phyloP scores from a whole-genome alignment of 2,329 filamentous ascomycete genomes.

The Sarocladium oryzae region DNA sequence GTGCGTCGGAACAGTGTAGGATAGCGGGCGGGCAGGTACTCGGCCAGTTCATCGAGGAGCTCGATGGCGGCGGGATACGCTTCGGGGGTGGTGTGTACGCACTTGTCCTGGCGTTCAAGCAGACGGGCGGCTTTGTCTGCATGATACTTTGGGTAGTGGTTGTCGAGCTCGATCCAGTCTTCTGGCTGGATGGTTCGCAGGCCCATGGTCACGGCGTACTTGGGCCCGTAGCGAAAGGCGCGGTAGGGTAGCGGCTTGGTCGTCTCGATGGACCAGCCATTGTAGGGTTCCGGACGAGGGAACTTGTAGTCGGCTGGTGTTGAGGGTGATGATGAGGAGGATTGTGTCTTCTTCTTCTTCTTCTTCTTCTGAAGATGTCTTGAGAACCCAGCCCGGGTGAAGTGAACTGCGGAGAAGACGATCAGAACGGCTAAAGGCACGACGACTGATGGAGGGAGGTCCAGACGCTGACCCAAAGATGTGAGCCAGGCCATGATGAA shows the following conservation, averaged over 20 bases:
- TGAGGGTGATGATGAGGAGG: neutral
- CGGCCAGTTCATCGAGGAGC: conserved; percentile 64
- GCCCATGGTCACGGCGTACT: conserved; percentile 72
- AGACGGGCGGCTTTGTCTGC: conserved; percentile 65
- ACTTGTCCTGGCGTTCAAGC: conserved; percentile 57
- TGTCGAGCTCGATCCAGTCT: conserved; percentile 83
- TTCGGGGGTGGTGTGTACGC: conserved; percentile 61
- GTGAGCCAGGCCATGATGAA: neutral
- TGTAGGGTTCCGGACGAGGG: conserved; percentile 55
- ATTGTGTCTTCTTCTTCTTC: too few species aligned
- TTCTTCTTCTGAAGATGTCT: neutral
- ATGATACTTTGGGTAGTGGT: conserved; percentile 68
- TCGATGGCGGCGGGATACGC: conserved; percentile 69
- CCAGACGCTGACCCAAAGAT: neutral
- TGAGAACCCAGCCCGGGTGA: neutral
- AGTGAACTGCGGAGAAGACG: neutral
- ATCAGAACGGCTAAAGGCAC: neutral
- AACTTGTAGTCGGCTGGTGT: conserved; percentile 41
- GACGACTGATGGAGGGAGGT: neutral
- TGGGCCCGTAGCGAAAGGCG: conserved; percentile 71
- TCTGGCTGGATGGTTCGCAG: conserved; percentile 62
- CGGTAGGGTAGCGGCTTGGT: conserved; percentile 72
- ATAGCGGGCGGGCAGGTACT: conserved; percentile 70
- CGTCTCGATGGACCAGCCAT: conserved; percentile 59
- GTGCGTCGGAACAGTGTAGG: conserved; percentile 63